Conservation (phyloP, 2,329 filamentous ascomycete species). For the Neopestalotiopsis clavispora region DNA sequence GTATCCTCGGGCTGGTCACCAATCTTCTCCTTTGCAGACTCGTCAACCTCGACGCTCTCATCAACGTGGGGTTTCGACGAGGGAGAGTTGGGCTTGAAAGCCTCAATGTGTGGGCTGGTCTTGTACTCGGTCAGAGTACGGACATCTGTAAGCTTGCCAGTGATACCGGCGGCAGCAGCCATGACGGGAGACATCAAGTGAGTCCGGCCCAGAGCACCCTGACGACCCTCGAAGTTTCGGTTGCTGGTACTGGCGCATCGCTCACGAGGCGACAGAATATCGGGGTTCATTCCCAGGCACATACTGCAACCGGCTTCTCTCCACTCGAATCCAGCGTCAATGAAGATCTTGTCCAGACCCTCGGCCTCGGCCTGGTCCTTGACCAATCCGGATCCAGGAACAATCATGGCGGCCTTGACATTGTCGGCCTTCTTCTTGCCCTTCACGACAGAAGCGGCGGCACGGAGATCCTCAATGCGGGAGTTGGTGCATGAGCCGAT, state of each 20-base stretch:
- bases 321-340: slow-evolving; percentile 95
- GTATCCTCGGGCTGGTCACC: slow-evolving; percentile 67
- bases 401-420: slow-evolving; percentile 93
- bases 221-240: slow-evolving; percentile 95
- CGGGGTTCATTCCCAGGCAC: slow-evolving; percentile 99
- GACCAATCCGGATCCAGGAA: slow-evolving; percentile 92
- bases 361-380: slow-evolving; percentile 91
- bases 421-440: slow-evolving; percentile 87
- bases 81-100: slow-evolving; percentile 45
- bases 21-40: slow-evolving; percentile 57
- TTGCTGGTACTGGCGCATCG: slow-evolving; percentile 95
- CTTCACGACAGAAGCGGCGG: slow-evolving; percentile 83
- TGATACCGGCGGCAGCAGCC: slow-evolving; percentile 89
- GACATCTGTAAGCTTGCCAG: slow-evolving; percentile 90
- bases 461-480: slow-evolving; percentile 91
- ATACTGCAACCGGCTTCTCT: slow-evolving; percentile 98
- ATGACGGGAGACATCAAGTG: slow-evolving; percentile 98
- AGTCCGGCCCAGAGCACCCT: slow-evolving; percentile 88
- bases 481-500: slow-evolving; percentile 98
- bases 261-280: slow-evolving; percentile 90
- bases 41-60: slow-evolving; percentile 56
- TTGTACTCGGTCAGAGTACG: slow-evolving; percentile 73
- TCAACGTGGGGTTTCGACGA: slow-evolving; percentile 54
- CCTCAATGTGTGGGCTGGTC: slow-evolving; percentile 63
- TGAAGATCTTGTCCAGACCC: slow-evolving; percentile 91